Conservation (phyloP, 2,329 filamentous ascomycete species). For the Microcyclosporella mali region DNA sequence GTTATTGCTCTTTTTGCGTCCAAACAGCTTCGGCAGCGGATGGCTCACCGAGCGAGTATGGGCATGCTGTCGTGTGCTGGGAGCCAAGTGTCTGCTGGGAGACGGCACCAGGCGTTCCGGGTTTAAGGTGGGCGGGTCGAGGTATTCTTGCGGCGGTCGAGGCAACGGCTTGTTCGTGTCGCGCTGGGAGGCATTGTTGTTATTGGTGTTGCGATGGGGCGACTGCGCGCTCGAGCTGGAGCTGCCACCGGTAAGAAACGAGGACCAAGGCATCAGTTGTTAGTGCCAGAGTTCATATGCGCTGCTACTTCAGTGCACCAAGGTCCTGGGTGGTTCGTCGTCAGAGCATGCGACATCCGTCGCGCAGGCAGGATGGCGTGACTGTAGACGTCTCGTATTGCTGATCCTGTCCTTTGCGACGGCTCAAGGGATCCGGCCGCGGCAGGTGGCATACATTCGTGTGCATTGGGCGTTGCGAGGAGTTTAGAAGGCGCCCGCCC, state of each 20-base stretch:
- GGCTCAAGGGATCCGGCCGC: too few relatives aligned
- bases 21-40: slow-evolving; percentile 68
- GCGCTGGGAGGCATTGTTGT: slow-evolving; percentile 1
- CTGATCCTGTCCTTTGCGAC: too few relatives aligned
- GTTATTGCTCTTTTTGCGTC: slow-evolving; percentile 48
- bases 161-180: slow-evolving; percentile 20
- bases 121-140: slow-evolving; percentile 19
- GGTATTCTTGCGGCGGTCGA: slow-evolving; percentile 14
- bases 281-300: too few relatives aligned
- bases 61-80: slow-evolving; percentile 19
- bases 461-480: too few relatives aligned
- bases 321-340: too few relatives aligned
- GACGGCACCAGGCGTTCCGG: slow-evolving; percentile 16
- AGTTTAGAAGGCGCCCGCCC: too few relatives aligned
- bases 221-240: slow-evolving; percentile 13
- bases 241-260: slow-evolving; percentile 24
- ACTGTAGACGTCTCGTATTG: too few relatives aligned
- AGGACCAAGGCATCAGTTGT: slow-evolving; percentile 29
- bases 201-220: slow-evolving; percentile 8
- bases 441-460: too few relatives aligned
- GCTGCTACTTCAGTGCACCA: too few relatives aligned
- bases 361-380: too few relatives aligned
- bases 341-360: too few relatives aligned
- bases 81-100: slow-evolving; percentile 15
- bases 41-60: slow-evolving; percentile 66